Conservation (phyloP, 495 filamentous ascomycete genomes). For the Monascus purpureus region DNA sequence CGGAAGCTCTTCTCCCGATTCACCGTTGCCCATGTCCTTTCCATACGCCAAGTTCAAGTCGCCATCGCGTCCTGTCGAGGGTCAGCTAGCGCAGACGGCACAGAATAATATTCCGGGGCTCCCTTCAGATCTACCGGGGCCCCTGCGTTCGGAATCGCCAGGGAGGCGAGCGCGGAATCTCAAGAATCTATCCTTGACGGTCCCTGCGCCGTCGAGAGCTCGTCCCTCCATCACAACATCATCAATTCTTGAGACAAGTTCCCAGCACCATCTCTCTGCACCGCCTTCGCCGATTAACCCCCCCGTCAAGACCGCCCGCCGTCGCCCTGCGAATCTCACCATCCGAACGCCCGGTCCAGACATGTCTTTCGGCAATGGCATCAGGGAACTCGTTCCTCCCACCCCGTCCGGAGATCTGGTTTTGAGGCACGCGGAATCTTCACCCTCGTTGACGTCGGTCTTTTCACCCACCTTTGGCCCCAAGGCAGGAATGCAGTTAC, state of each 20-base stretch:
- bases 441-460: conserved; percentile 45
- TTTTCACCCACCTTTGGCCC: conserved; percentile 44
- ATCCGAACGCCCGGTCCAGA: conserved; percentile 48
- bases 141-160: conserved; percentile 39
- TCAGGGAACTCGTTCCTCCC: conserved; percentile 30
- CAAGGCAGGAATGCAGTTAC: conserved; percentile 51
- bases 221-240: conserved; percentile 38
- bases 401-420: conserved; percentile 35
- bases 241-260: conserved; percentile 26
- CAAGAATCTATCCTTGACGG: conserved; percentile 85
- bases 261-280: conserved; percentile 46
- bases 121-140: conserved; percentile 24
- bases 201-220: conserved; percentile 39
- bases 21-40: conserved; percentile 46
- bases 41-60: conserved; percentile 27
- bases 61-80: conserved; percentile 15
- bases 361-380: conserved; percentile 20
- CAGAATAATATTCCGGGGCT: no score
- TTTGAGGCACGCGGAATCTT: conserved; percentile 56
- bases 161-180: conserved; percentile 70
- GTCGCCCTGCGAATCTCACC: conserved; percentile 66
- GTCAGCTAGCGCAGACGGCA: no score
- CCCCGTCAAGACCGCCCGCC: conserved; percentile 52
- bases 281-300: conserved; percentile 76
- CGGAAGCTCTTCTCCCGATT: conserved; percentile 84